These are phyloP conservation scores for Fistulinella prunicolor DNA, from an alignment of 768 basidiomycete species.

Conservation along the genomic window DNA sequence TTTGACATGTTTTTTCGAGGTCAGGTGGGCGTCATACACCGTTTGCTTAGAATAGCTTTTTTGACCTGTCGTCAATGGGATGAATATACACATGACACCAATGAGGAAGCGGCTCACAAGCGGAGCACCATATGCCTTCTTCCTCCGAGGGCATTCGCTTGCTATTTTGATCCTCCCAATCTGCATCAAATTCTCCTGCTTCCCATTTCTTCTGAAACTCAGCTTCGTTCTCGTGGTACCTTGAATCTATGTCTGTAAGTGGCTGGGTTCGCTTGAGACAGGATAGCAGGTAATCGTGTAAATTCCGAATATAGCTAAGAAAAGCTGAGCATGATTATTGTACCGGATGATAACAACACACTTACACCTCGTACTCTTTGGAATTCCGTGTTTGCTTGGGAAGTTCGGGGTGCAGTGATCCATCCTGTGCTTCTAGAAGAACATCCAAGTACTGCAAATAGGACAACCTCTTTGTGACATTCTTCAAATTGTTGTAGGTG, in stretches of 20 bases:
- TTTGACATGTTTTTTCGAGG: conserved; percentile 94
- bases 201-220: conserved; percentile 86
- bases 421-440: conserved; percentile 63
- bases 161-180: conserved; percentile 59
- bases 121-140: conserved; percentile 88
- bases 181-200: conserved; percentile 60
- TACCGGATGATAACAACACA: conserved; percentile 12
- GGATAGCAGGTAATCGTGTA: conserved; percentile 82
- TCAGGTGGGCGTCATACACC: conserved; percentile 94
- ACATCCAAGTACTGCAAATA: conserved; percentile 94
- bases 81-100: neutral
- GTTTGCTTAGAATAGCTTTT: conserved; percentile 96
- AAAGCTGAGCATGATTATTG: conserved; percentile 7
- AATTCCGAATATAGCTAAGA: conserved; percentile 73
- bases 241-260: conserved; percentile 68
- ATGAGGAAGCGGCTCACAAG: conserved; percentile 58
- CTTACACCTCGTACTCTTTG: conserved; percentile 80
- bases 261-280: conserved; percentile 86
- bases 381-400: conserved; percentile 62
- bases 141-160: conserved; percentile 44
- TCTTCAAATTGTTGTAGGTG: conserved; percentile 86
- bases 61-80: conserved; percentile 58
- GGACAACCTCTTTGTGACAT: conserved; percentile 75
- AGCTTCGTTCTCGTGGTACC: conserved; percentile 57
- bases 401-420: conserved; percentile 64